These are phyloP conservation scores for Anthracocystis setariae DNA, from an alignment of 1,284 basidiomycete genomes.

Conservation along the genomic window DNA sequence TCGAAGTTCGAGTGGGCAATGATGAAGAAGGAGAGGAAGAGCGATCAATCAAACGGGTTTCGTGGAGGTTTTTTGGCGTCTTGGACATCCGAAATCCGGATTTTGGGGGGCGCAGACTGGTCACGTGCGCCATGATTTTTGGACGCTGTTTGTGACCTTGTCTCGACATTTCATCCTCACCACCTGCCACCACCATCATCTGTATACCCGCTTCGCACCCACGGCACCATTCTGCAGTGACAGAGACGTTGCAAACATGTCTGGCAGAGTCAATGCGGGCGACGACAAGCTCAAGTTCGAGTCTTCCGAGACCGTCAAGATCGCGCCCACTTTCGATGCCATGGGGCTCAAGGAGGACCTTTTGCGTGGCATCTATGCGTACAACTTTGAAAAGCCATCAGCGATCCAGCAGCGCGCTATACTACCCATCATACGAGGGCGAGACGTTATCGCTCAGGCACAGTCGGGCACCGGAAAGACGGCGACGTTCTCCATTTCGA, in stretches of 20 bases:
- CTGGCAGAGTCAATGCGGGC: conserved; percentile 56
- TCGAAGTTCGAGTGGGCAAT: not conserved
- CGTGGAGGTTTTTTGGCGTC: no score
- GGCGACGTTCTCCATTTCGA: conserved; percentile 77
- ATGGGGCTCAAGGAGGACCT: conserved; percentile 94
- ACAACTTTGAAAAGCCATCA: conserved; percentile 72
- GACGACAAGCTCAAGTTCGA: conserved; percentile 86
- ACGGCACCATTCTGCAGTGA: not conserved
- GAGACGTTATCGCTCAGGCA: conserved; percentile 97
- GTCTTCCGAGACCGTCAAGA: conserved; percentile 91
- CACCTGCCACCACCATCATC: conserved; percentile 7
- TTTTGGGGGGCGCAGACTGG: not conserved
- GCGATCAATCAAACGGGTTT: no score
- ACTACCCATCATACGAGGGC: conserved; percentile 71
- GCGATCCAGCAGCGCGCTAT: conserved; percentile 64
- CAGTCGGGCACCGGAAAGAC: conserved; percentile 99
- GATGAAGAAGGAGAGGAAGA: not conserved
- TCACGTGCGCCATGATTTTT: conserved; percentile 29
- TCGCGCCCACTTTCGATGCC: conserved; percentile 75
- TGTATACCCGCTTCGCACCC: not conserved
- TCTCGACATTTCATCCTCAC: conserved; percentile 5
- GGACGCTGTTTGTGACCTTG: not conserved
- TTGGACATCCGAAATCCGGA: conserved; percentile 28
- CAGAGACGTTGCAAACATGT: conserved; percentile 26
- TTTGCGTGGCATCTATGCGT: conserved; percentile 96